Evolutionary conservation across 2,329 filamentous ascomycete species (phyloP).

Genomic region (Aspergillus ochraceus): DNA sequence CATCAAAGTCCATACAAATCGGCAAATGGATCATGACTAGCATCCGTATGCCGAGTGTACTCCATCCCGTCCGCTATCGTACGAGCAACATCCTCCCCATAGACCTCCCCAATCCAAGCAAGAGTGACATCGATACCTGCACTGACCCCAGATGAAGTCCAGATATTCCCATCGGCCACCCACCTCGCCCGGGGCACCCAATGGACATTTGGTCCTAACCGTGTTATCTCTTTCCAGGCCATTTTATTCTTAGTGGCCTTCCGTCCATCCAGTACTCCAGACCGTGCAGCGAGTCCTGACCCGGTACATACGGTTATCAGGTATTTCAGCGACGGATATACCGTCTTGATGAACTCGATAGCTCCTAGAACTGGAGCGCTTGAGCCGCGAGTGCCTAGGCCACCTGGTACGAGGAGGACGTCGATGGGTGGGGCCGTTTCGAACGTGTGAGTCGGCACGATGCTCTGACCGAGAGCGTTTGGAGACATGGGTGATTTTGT

Average conservation of each 20-base stretch:
- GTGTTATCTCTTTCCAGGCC: slow-evolving; percentile 52
- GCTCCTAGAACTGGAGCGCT: no score
- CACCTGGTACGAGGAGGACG: slow-evolving; percentile 67
- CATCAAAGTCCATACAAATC: no score
- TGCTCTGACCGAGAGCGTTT: slow-evolving; percentile 29
- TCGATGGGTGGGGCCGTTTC: slow-evolving; percentile 55
- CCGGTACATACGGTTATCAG: slow-evolving; percentile 69
- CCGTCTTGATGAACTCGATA: slow-evolving; percentile 47
- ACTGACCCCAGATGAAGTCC: slow-evolving; percentile 64
- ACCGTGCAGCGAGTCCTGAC: slow-evolving; percentile 56
- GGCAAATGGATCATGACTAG: no score
- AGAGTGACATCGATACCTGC: slow-evolving; percentile 64
- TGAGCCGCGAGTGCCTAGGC: slow-evolving; percentile 47
- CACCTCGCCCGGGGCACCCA: slow-evolving; percentile 65
- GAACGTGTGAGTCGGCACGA: slow-evolving; percentile 58
- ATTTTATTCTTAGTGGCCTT: slow-evolving; percentile 69
- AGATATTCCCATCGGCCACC: slow-evolving; percentile 66
- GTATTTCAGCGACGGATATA: slow-evolving; percentile 52
- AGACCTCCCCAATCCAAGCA: slow-evolving; percentile 57
- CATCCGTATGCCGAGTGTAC: no score
- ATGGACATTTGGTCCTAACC: slow-evolving; percentile 51
- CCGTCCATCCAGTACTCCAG: slow-evolving; percentile 61
- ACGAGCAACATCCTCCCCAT: slow-evolving; percentile 46
- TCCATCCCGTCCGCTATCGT: no score
- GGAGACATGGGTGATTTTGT: slow-evolving; percentile 25